phyloP scores from a whole-genome alignment of 257 asterid genomes.

The Solanum clarkiae region DNA sequence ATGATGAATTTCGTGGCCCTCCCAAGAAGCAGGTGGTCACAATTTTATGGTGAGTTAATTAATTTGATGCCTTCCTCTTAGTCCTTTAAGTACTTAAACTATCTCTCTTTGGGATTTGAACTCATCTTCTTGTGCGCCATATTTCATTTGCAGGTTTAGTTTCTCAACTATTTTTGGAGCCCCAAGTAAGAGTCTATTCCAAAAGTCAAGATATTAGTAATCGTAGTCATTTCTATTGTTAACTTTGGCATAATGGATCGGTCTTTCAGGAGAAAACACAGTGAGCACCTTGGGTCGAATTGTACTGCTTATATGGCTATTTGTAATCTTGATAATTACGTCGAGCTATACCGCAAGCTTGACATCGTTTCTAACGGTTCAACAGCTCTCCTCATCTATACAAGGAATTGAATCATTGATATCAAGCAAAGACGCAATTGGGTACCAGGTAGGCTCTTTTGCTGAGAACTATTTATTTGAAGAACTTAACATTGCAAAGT shows the following conservation, averaged over 20 bases:
- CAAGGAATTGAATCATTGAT: slow-evolving; percentile 61
- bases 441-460: slow-evolving; percentile 68
- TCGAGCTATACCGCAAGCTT: slow-evolving; percentile 81
- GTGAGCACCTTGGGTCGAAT: slow-evolving; percentile 61
- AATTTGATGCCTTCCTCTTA: background rate
- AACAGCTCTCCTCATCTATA: slow-evolving; percentile 58
- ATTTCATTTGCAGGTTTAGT: slow-evolving; percentile 62
- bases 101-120: background rate
- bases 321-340: slow-evolving; percentile 55
- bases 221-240: background rate
- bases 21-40: slow-evolving; percentile 63
- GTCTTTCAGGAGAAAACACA: slow-evolving; percentile 62
- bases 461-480: slow-evolving; percentile 50
- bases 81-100: background rate
- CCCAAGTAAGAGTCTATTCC: slow-evolving; percentile 44
- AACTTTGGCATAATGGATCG: background rate
- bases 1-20: slow-evolving; percentile 78
- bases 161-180: slow-evolving; percentile 71
- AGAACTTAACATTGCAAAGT: slow-evolving; percentile 53
- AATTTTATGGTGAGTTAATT: slow-evolving; percentile 47
- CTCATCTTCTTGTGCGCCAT: background rate
- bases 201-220: background rate
- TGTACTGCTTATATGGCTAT: slow-evolving; percentile 72
- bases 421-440: slow-evolving; percentile 50
- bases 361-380: slow-evolving; percentile 68